Conservation (phyloP, 2,329 filamentous ascomycete genomes). For the Penicillium sumatraense region DNA sequence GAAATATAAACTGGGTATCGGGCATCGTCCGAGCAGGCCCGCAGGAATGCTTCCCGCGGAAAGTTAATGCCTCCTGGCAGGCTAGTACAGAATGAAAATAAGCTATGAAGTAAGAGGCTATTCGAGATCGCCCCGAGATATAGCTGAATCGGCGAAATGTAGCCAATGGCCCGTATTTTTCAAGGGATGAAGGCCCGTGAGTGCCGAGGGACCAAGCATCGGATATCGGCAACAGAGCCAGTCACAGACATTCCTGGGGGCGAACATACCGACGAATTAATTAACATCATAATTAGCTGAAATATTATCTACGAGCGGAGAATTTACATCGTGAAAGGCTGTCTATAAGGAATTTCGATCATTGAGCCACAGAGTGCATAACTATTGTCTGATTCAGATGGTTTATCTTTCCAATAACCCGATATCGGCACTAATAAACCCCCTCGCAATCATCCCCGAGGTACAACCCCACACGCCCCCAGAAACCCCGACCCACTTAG, state of each 20-base stretch:
- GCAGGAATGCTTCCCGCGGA: neutral
- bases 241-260: neutral
- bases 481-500: neutral
- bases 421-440: conserved; percentile 1
- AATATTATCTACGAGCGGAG: too few species aligned
- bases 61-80: neutral
- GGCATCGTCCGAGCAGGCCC: neutral
- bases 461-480: neutral
- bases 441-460: neutral
- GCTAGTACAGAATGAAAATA: neutral
- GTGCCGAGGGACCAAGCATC: neutral
- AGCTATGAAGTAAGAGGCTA: neutral
- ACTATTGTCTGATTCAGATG: too few species aligned
- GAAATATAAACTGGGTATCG: conserved; percentile 5
- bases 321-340: too few species aligned
- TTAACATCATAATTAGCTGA: too few species aligned
- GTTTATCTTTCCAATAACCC: too few species aligned
- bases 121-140: neutral
- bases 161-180: neutral
- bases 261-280: too few species aligned
- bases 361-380: too few species aligned
- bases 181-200: neutral
- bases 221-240: neutral
- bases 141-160: neutral
- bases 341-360: too few species aligned